These are phyloP conservation scores for Bolboschoenoplectus hybrid DNA, from an alignment of 202 grass and related monocot genomes.

Conservation along the genomic window DNA sequence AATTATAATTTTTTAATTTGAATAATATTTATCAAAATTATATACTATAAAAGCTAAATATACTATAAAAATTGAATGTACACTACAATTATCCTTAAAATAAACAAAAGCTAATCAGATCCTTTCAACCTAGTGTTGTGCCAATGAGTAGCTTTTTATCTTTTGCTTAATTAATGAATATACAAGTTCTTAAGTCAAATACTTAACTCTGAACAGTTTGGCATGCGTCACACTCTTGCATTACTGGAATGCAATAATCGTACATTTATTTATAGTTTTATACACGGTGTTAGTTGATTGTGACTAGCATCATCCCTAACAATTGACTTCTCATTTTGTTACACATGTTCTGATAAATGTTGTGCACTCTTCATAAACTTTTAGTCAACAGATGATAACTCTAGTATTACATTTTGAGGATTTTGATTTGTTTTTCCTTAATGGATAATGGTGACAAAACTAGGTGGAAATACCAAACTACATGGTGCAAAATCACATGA, in stretches of 20 bases:
- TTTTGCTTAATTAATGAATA: conserved; percentile 16
- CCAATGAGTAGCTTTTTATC: background rate
- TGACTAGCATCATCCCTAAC: background rate
- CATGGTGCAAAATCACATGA: too few species aligned
- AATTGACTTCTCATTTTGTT: conserved; percentile 29
- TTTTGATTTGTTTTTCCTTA: background rate
- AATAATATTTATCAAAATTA: too few species aligned
- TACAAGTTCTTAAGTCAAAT: conserved; percentile 11
- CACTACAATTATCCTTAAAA: too few species aligned
- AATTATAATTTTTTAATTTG: too few species aligned
- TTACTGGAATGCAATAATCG: conserved; percentile 23
- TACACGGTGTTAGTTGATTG: background rate
- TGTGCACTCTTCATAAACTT: background rate
- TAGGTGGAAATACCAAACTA: background rate
- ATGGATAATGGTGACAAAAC: background rate
- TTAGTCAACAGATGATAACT: background rate
- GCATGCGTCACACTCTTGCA: conserved; percentile 6
- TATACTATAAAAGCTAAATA: too few species aligned
- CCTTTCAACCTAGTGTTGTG: background rate
- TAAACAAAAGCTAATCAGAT: background rate
- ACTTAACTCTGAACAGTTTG: conserved; percentile 13
- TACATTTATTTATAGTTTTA: conserved; percentile 4
- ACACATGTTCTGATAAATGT: background rate
- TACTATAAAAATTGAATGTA: too few species aligned
- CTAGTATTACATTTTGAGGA: background rate